These are phyloP conservation scores for Sphaerulina musiva DNA, from an alignment of 2,329 filamentous ascomycete genomes.

Conservation along the genomic window DNA sequence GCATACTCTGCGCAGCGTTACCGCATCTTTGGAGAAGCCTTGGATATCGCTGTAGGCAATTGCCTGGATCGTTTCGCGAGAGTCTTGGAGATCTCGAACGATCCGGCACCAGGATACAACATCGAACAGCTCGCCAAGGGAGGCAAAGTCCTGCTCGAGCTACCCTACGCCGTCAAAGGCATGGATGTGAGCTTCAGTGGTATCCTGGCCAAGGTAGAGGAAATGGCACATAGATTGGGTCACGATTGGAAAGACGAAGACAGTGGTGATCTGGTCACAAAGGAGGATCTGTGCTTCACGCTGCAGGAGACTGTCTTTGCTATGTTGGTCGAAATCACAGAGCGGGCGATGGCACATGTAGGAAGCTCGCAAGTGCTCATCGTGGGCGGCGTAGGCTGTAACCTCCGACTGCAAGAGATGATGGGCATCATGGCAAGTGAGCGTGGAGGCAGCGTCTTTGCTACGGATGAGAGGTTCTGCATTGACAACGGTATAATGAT, in stretches of 20 bases:
- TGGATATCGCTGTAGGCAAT: conserved; percentile 96
- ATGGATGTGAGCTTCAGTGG: conserved; percentile 98
- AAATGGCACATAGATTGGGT: conserved; percentile 64
- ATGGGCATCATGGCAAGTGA: conserved; percentile 94
- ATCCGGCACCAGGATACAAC: conserved; percentile 94
- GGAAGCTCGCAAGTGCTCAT: conserved; percentile 85
- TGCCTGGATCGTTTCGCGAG: conserved; percentile 93
- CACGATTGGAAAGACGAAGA: conserved; percentile 36
- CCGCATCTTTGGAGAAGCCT: conserved; percentile 93
- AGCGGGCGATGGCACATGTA: conserved; percentile 96
- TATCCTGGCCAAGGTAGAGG: conserved; percentile 77
- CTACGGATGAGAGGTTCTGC: conserved; percentile 94
- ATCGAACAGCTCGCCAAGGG: conserved; percentile 89
- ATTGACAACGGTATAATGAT: conserved; percentile 99
- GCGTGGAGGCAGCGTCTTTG: conserved; percentile 81
- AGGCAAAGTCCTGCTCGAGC: conserved; percentile 65
- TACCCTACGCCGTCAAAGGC: conserved; percentile 94
- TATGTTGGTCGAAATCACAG: conserved; percentile 97
- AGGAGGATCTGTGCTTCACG: conserved; percentile 84
- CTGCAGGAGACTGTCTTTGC: conserved; percentile 93
- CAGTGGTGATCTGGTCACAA: conserved; percentile 59
- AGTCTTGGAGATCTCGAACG: conserved; percentile 84
- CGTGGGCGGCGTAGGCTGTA: conserved; percentile 92
- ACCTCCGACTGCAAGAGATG: conserved; percentile 92
- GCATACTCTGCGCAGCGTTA: conserved; percentile 92